A percentile compares a stretch with the other conserved stretches of the same genome.
phyloP scores from a whole-genome alignment of 2,329 filamentous ascomycete species.

The Pseudogymnoascus sp. region DNA sequence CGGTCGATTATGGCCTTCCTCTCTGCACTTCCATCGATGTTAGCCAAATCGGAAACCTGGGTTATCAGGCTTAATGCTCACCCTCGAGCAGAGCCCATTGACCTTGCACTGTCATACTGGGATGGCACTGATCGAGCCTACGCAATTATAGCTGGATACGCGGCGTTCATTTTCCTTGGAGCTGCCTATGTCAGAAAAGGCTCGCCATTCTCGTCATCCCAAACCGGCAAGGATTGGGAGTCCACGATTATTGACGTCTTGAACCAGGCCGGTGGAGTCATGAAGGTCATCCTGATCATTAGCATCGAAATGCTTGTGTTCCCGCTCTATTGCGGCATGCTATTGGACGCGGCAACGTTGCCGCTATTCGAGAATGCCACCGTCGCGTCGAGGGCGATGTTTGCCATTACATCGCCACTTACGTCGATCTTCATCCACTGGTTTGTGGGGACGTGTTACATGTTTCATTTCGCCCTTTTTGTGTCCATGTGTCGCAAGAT shows the following conservation, averaged over 20 bases:
- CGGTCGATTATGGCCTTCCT: constrained; percentile 17
- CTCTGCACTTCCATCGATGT: constrained; percentile 26
- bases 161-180: constrained; percentile 64
- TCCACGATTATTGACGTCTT: constrained; percentile 72
- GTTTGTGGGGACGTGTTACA: constrained; percentile 98
- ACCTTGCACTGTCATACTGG: constrained; percentile 59
- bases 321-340: constrained; percentile 85
- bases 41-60: constrained; percentile 44
- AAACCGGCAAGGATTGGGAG: constrained; percentile 56
- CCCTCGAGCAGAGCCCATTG: constrained; percentile 30
- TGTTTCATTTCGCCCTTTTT: constrained; percentile 99
- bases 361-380: constrained; percentile 81
- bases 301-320: constrained; percentile 99
- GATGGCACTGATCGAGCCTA: constrained; percentile 52
- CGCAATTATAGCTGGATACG: constrained; percentile 75
- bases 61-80: constrained; percentile 45
- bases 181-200: constrained; percentile 71
- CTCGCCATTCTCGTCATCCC: constrained; percentile 53
- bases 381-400: constrained; percentile 65
- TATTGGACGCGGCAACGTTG: constrained; percentile 80
- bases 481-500: constrained; percentile 99
- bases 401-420: constrained; percentile 69
- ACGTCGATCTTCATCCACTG: constrained; percentile 96
- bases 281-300: constrained; percentile 97
- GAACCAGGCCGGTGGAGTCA: constrained; percentile 87